These are phyloP conservation scores for Vigna mungo DNA, from an alignment of 306 rosid genomes.

Conservation along the genomic window DNA sequence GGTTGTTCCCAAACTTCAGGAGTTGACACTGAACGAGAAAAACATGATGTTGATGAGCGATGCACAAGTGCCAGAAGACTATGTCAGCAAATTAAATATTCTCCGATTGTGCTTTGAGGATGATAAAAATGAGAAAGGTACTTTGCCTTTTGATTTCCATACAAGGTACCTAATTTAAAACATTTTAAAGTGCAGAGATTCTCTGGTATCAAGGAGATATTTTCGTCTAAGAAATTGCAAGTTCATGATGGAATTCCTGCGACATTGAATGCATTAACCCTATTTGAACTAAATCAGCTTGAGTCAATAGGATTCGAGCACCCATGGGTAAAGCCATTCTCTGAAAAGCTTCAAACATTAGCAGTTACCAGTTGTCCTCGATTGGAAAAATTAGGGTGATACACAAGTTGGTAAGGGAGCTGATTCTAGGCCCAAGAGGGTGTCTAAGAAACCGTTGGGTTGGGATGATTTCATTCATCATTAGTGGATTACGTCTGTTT, in stretches of 20 bases:
- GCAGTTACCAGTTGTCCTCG: rapidly evolving
- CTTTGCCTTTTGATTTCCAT: too few species aligned
- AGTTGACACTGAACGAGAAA: not conserved
- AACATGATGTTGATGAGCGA: not conserved
- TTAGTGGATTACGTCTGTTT: too few species aligned
- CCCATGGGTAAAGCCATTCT: conserved; percentile 6
- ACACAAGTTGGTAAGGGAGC: too few species aligned
- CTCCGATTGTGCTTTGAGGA: not conserved
- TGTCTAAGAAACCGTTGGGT: too few species aligned
- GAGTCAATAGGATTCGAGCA: conserved; percentile 19
- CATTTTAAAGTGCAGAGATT: not conserved
- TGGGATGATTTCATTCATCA: too few species aligned
- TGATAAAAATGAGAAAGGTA: too few species aligned
- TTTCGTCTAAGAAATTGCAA: not conserved
- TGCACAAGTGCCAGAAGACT: not conserved
- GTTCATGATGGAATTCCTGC: not conserved
- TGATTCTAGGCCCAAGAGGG: too few species aligned
- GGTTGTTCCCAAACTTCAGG: not conserved
- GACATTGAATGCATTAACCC: not conserved
- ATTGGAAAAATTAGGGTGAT: not conserved
- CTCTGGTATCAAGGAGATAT: not conserved
- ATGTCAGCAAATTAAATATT: not conserved
- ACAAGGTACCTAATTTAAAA: not conserved
- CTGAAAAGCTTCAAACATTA: not conserved
- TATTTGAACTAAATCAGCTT: not conserved